These are phyloP conservation scores for Novymonas esmeraldas DNA, from an alignment of 208 protist species.

Conservation along the genomic window DNA sequence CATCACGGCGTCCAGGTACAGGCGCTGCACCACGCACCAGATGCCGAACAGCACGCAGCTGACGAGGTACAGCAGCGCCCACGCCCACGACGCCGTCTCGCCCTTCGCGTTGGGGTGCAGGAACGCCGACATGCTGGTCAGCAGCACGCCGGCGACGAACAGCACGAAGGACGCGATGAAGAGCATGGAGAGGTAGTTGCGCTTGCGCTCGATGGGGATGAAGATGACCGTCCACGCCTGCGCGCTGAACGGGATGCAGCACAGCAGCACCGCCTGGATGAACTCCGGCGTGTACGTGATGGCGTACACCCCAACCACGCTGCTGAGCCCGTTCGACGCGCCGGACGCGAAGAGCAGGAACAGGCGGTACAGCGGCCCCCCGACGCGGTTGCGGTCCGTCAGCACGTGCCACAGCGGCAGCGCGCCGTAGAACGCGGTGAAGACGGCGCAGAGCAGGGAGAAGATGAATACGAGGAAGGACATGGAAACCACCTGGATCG, in stretches of 20 bases:
- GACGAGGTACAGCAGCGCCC: conserved; percentile 73
- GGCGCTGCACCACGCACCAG: conserved; percentile 83
- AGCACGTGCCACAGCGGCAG: conserved; percentile 54
- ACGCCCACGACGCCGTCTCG: conserved; percentile 43
- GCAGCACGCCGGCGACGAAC: conserved; percentile 66
- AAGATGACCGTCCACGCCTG: conserved; percentile 81
- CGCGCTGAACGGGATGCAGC: conserved; percentile 74
- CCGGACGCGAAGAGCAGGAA: conserved; percentile 77
- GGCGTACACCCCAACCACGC: conserved; percentile 58
- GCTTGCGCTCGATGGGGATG: conserved; percentile 70
- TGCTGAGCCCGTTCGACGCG: conserved; percentile 58
- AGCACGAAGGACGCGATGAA: conserved; percentile 69
- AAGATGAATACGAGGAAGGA: conserved; percentile 66
- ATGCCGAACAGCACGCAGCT: conserved; percentile 77
- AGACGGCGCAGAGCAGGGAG: conserved; percentile 29
- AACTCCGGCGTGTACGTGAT: conserved; percentile 81
- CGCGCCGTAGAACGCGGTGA: conserved; percentile 45
- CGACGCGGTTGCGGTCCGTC: conserved; percentile 54
- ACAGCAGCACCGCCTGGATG: conserved; percentile 77
- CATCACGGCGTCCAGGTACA: conserved; percentile 76
- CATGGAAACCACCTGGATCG: conserved; percentile 66
- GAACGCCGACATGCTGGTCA: conserved; percentile 61
- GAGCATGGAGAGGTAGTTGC: conserved; percentile 72
- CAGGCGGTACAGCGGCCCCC: conserved; percentile 55
- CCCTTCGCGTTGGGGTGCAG: conserved; percentile 19